Base-by-base conservation (phyloP, 352 stramenopile genomes). In the Globisporangium carolinianum region DNA sequence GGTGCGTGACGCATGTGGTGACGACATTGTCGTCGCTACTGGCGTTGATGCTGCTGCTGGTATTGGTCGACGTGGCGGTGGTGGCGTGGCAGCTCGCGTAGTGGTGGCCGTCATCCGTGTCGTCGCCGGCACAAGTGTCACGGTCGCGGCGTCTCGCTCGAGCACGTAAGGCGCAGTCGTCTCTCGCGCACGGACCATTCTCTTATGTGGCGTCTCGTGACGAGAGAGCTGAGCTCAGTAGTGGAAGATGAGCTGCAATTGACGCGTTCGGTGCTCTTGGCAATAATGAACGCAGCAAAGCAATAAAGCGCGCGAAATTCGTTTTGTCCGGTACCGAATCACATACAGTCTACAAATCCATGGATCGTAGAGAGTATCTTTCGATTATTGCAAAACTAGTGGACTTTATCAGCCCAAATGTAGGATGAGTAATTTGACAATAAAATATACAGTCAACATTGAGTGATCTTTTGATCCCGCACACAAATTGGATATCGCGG, bases 131-230 rank as follows among this genome's bases (percentile, higher is more conserved):
- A 32, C 46, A 46, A 48, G 48, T 24, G 24, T 24, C 48, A 62
- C 42, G n/a, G 42, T 47, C 42, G 11, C 42, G n/a, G 42, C 42
- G 42, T 47, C 42, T n/a, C 42, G 42, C 42, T 47, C 42, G 42
- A 15, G 42, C 42, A 49, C 46, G 57, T 43, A 49, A 32, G 51
- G 57, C 49, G 57, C 47, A 48, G 57, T 55, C 32, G 24, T 2
- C 32, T 48, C 49, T 7, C 24, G 24, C 24, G 49, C 38, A 39
- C 24, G 49, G 18, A 47, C 42, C 42, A 47, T 47, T 4, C 42
- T 17, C 11, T 47, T 47, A 6, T 3, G 41, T 5, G 4, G 10
- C 41, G 42, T 15, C 42, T 6, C 42, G 14, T 46, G 12, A 12
- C 41, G 38, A n/a, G 8, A 24, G 1, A 24, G 24, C 24, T 2